These are phyloP conservation scores for Globisporangium rhizosaccharum DNA, from an alignment of 352 stramenopile genomes.

Conservation along the genomic window DNA sequence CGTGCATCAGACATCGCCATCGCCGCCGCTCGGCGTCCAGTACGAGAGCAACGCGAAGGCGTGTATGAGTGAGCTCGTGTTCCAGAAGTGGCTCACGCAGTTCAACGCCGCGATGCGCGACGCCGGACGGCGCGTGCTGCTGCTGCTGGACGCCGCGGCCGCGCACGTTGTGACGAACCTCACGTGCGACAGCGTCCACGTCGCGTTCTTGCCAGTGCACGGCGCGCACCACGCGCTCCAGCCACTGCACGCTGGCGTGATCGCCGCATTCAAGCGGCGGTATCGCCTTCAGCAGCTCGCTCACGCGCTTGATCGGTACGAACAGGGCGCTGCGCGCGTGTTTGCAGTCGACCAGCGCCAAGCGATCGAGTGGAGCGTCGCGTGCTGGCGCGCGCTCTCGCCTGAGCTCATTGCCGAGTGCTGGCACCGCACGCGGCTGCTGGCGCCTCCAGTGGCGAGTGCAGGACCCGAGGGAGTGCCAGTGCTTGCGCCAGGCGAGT, in stretches of 20 bases:
- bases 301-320: conserved; percentile 16
- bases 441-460: too few species aligned
- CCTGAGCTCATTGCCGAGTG: conserved; percentile 1
- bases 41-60: conserved; percentile 17
- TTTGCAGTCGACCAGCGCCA: conserved; percentile 17
- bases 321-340: conserved; percentile 12
- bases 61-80: conserved; percentile 17
- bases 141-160: conserved; percentile 18
- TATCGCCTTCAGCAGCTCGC: conserved; percentile 15
- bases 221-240: conserved; percentile 9
- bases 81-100: conserved; percentile 17
- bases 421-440: conserved; percentile 6
- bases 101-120: conserved; percentile 19
- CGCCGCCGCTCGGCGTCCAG: conserved; percentile 11
- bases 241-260: conserved; percentile 16
- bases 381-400: conserved; percentile 7
- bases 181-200: conserved; percentile 12
- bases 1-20: conserved; percentile 6
- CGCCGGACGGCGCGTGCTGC: conserved; percentile 12
- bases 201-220: conserved; percentile 12
- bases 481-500: neutral
- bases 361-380: conserved; percentile 14
- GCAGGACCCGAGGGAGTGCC: too few species aligned
- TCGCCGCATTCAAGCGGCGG: conserved; percentile 19
- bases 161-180: conserved; percentile 13